Conservation (phyloP, 805 yeast species). For the Yamadazyma akitaensis region DNA sequence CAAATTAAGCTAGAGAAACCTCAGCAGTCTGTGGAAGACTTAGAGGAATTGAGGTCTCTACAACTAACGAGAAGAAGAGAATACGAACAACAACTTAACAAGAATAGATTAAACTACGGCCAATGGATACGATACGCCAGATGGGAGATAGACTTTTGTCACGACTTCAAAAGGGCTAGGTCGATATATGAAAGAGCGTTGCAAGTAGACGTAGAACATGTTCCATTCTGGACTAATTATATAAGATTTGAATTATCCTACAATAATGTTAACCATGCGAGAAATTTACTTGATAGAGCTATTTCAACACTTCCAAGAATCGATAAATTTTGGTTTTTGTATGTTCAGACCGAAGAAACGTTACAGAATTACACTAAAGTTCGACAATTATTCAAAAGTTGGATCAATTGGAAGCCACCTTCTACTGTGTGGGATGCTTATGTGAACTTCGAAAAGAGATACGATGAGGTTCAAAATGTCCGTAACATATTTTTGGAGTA, state of each 20-base stretch:
- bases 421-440: constrained; percentile 70
- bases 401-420: constrained; percentile 79
- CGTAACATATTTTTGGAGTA: constrained; percentile 57
- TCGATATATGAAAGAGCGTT: constrained; percentile 86
- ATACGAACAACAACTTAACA: constrained; percentile 80
- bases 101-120: constrained; percentile 75
- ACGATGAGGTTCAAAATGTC: constrained; percentile 52
- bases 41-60: constrained; percentile 74
- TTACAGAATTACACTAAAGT: constrained; percentile 61
- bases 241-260: constrained; percentile 71
- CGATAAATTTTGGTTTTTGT: constrained; percentile 83
- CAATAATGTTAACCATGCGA: constrained; percentile 79
- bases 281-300: constrained; percentile 80
- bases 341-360: constrained; percentile 79
- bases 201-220: constrained; percentile 67
- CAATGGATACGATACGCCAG: constrained; percentile 93
- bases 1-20: constrained; percentile 26
- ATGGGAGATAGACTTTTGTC: constrained; percentile 75
- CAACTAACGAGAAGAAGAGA: constrained; percentile 78
- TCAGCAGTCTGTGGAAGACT: constrained; percentile 48
- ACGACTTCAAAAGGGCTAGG: constrained; percentile 74
- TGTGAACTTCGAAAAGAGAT: constrained; percentile 68
- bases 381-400: constrained; percentile 64
- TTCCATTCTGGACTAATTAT: constrained; percentile 85
- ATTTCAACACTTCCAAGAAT: constrained; percentile 70